Conservation (phyloP, 345 rosid genomes). For the Populus simonii region DNA sequence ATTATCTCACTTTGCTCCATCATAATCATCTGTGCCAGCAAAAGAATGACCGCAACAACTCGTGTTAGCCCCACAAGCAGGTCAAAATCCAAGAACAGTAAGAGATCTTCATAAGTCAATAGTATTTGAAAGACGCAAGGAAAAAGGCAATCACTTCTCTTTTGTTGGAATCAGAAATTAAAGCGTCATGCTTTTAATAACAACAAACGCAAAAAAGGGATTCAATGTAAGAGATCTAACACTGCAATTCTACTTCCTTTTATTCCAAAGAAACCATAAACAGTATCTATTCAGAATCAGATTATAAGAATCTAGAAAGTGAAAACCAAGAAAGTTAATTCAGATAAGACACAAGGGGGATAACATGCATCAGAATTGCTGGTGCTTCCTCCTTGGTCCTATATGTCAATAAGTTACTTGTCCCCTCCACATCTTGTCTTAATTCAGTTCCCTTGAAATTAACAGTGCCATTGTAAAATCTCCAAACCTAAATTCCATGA, state of each 20-base stretch:
- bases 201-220: too few relatives aligned
- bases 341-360: not conserved
- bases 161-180: too few relatives aligned
- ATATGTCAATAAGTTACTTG: not conserved
- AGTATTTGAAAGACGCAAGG: too few relatives aligned
- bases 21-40: not conserved
- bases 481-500: too few relatives aligned
- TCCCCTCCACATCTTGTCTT: not conserved
- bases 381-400: not conserved
- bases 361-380: not conserved
- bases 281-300: not conserved
- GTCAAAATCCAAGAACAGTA: not conserved
- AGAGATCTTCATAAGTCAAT: not conserved
- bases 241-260: too few relatives aligned
- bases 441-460: too few relatives aligned
- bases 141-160: too few relatives aligned
- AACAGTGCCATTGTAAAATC: too few relatives aligned
- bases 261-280: too few relatives aligned
- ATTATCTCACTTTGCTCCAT: conserved; percentile 40
- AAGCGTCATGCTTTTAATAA: too few relatives aligned
- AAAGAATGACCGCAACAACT: not conserved
- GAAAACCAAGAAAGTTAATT: not conserved
- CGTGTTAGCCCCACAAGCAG: not conserved
- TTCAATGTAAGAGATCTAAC: too few relatives aligned
- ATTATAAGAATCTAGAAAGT: not conserved